Evolutionary conservation across 1,284 basidiomycete genomes (phyloP), one percentile per base, ranked within the genome.

Genomic region (Heterobasidion irregulare): DNA sequence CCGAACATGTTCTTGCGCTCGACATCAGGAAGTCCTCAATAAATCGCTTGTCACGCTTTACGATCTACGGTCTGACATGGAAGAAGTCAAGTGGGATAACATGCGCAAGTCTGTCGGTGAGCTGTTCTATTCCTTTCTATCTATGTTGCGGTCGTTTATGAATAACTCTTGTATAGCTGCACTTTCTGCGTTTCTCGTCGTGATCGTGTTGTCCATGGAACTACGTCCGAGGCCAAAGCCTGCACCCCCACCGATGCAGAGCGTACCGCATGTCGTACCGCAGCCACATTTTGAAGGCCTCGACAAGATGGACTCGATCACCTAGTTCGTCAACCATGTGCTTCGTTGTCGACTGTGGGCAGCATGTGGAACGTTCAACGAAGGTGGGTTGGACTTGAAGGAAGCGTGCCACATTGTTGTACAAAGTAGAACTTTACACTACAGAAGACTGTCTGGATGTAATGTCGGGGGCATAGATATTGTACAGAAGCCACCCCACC

Each of bases 51-150:
- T 97, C 57, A 79, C 77, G 18, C 74, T 96, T 32, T 91, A 92
- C 56, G 94, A 97, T 64, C 77, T 96, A 47, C 82, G 92, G 18
- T 91, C 92, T 1, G 84, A 83, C 59, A 89, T 94, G 58, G 93
- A 96, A 68, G 86, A 90, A 63, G 85, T 88, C 34, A 93, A 90
- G 67, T 96, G 93, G 94, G 86, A 94, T 63, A 93, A 92, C 54
- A 92, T 93, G 75, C 80, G 91, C 50, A 83, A 89, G 57, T 86
- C 90, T 53, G 91, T 95, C 61, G 75, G 92, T 92, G 61, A 72
- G 84, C 79, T 16, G 35, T n/a, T 33, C 32, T 12, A 44, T 53
- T 12, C n/a, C 26, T 8, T 38, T 9, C 45, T n/a, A 18, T 26
- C 47, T 13, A 38, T 50, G n/a, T 34, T 36, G 41, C 52, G 16